Conservation (phyloP, 139 green algal genomes). For the Coelastrella sp. region DNA sequence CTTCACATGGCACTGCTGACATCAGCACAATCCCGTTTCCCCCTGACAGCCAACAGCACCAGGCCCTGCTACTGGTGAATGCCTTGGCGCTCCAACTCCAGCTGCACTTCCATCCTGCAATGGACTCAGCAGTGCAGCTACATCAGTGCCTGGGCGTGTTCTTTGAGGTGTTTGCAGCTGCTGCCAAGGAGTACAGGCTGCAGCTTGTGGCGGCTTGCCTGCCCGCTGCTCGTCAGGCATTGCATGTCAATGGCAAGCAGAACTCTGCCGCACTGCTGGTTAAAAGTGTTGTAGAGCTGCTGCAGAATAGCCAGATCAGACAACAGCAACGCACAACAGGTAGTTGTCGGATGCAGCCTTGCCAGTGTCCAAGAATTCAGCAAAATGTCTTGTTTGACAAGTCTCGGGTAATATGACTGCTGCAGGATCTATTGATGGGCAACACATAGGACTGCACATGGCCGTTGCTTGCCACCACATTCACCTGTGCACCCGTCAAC, state of each 20-base stretch:
- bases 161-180: constrained; percentile 36
- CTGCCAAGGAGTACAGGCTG: not conserved
- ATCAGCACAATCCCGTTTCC: not conserved
- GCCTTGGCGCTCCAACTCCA: constrained; percentile 18
- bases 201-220: constrained; percentile 34
- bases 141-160: constrained; percentile 30
- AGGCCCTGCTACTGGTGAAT: constrained; percentile 1
- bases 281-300: constrained; percentile 40
- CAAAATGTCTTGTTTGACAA: too few species aligned
- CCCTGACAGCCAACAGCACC: constrained; percentile 22
- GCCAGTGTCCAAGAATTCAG: too few species aligned
- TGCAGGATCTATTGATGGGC: too few species aligned
- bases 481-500: too few species aligned
- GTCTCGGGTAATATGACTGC: too few species aligned
- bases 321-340: not conserved
- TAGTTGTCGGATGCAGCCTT: not conserved
- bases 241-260: constrained; percentile 25
- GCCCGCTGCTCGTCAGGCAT: constrained; percentile 32
- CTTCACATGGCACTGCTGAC: not conserved
- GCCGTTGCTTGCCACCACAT: too few species aligned
- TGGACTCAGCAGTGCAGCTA: not conserved
- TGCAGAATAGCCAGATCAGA: constrained; percentile 34
- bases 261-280: constrained; percentile 8
- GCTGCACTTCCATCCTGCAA: constrained; percentile 43
- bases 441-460: too few species aligned